phyloP scores from a whole-genome alignment of 1,139 yeast species.

The Blastobotrys serpentis region DNA sequence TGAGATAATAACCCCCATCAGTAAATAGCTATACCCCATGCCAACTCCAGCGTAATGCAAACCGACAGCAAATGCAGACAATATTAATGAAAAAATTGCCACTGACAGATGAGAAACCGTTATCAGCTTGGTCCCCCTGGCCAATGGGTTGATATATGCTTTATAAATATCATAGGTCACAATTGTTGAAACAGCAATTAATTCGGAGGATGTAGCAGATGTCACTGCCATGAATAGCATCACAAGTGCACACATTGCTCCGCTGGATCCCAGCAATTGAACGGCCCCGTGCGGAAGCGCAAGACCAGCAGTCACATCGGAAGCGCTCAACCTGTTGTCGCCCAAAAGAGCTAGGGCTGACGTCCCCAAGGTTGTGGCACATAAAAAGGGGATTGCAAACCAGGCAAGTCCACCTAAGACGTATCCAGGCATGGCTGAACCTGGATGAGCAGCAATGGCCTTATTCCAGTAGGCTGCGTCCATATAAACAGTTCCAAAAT shows the following conservation, averaged over 20 bases:
- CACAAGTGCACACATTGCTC: constrained; percentile 76
- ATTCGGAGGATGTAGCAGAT: constrained; percentile 64
- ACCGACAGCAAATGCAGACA: constrained; percentile 84
- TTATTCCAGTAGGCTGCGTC: constrained; percentile 86
- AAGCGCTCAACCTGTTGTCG: constrained; percentile 47
- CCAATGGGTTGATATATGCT: constrained; percentile 73
- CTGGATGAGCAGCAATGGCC: constrained; percentile 84
- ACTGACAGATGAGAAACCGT: constrained; percentile 66
- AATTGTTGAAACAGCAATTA: constrained; percentile 82
- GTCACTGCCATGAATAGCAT: constrained; percentile 79
- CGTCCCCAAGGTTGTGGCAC: constrained; percentile 82
- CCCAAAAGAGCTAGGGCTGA: constrained; percentile 37
- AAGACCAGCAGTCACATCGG: constrained; percentile 74
- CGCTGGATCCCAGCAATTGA: constrained; percentile 80
- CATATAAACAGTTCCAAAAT: constrained; percentile 84
- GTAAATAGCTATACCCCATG: constrained; percentile 65
- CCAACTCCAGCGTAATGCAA: constrained; percentile 76
- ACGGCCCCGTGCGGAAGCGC: constrained; percentile 86
- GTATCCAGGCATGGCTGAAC: constrained; percentile 86
- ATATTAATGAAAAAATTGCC: constrained; percentile 59
- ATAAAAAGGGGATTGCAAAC: constrained; percentile 84
- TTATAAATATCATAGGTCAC: constrained; percentile 83
- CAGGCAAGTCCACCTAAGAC: constrained; percentile 87
- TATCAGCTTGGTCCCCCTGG: constrained; percentile 69
- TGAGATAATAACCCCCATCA: constrained; percentile 85